These are phyloP conservation scores for Aspergillus fumigatus DNA, from an alignment of 2,329 filamentous ascomycete species.

Conservation along the genomic window DNA sequence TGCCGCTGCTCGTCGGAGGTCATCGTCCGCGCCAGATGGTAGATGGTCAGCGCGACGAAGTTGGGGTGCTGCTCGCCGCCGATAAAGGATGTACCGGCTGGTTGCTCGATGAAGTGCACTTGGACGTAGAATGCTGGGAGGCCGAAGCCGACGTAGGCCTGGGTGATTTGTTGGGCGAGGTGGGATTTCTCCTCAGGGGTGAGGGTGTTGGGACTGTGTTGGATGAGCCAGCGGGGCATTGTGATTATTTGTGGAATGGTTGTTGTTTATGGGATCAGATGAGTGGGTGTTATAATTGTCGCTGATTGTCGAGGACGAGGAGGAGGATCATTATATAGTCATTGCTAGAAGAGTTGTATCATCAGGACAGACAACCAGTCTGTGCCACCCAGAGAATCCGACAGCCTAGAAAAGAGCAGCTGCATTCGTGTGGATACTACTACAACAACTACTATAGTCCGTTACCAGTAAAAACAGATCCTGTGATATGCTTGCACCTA, in stretches of 20 bases:
- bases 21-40: conserved; percentile 6
- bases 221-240: conserved; percentile 4
- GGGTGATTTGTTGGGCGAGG: conserved; percentile 7
- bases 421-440: no score
- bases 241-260: not conserved
- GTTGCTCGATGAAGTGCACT: not conserved
- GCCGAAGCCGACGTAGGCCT: not conserved
- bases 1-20: conserved; percentile 1
- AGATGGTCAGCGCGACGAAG: not conserved
- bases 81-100: not conserved
- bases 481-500: no score
- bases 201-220: conserved; percentile 2
- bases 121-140: conserved; percentile 1
- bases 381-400: no score
- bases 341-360: not conserved
- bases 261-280: not conserved
- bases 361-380: no score
- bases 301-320: not conserved
- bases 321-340: not conserved
- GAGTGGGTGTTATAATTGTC: not conserved
- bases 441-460: no score
- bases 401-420: no score
- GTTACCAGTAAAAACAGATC: not conserved
- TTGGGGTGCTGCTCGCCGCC: conserved; percentile 1
- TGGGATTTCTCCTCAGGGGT: not conserved